Evolutionary conservation across 148 eudicot genomes (phyloP).

Genomic region (Spergularia bocconei): DNA sequence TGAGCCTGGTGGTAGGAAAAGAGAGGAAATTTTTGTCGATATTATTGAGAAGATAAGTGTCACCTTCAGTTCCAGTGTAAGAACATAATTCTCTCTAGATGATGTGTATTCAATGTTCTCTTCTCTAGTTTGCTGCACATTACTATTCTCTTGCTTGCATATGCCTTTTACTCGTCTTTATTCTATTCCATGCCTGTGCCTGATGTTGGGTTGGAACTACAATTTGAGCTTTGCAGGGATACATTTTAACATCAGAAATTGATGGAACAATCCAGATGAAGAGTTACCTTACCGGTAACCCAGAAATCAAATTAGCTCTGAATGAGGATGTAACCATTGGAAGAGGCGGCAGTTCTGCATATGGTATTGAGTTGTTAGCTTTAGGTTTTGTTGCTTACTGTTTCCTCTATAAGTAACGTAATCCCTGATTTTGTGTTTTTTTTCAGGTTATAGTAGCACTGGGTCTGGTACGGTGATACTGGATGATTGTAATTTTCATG

Average conservation of each 20-base stretch:
- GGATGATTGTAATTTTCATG: conserved; percentile 95
- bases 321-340: conserved; percentile 84
- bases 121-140: background rate
- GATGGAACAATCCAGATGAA: conserved; percentile 98
- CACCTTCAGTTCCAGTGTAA: conserved; percentile 93
- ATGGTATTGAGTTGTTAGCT: conserved; percentile 46
- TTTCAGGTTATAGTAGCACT: conserved; percentile 64
- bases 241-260: conserved; percentile 92
- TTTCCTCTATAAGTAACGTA: conserved; percentile 7
- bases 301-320: conserved; percentile 83
- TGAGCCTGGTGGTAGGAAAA: conserved; percentile 91
- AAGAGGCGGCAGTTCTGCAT: conserved; percentile 62
- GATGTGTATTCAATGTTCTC: background rate
- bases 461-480: conserved; percentile 84
- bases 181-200: conserved; percentile 8
- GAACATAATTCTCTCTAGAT: conserved; percentile 32
- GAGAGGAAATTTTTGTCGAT: conserved; percentile 98
- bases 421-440: conserved; percentile 1
- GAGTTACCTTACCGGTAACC: conserved; percentile 95
- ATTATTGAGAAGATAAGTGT: conserved; percentile 96
- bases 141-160: background rate
- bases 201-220: conserved; percentile 5
- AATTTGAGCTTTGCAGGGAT: conserved; percentile 52
- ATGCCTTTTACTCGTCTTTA: conserved; percentile 5
- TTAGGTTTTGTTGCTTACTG: conserved; percentile 6